Percentiles rank a stretch among this genome's conserved stretches.
Evolutionary conservation across 2,329 filamentous ascomycete species (phyloP).

Genomic region (Diaporthe capsici): DNA sequence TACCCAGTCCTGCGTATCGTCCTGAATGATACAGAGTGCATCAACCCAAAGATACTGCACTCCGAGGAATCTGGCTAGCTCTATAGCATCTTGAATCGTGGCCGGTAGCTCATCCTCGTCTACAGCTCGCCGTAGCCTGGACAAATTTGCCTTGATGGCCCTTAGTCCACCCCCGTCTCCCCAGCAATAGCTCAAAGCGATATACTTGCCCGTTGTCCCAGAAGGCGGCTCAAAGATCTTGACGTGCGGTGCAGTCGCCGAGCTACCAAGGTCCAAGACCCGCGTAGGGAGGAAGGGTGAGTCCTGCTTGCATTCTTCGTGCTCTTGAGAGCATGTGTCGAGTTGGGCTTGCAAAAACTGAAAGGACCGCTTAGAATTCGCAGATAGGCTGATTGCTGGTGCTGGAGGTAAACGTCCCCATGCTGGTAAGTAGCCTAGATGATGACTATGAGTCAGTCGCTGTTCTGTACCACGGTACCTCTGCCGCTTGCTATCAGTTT

Average conservation of each 20-base stretch:
- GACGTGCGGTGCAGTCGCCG: background rate
- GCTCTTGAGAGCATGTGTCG: background rate
- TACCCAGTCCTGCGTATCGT: background rate
- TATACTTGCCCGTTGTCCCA: background rate
- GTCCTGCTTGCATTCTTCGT: background rate
- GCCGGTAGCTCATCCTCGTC: background rate
- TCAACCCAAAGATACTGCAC: background rate
- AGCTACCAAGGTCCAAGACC: background rate
- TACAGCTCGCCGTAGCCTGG: background rate
- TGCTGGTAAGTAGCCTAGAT: background rate
- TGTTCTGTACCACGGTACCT: background rate
- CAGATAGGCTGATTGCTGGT: background rate
- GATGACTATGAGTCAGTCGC: background rate
- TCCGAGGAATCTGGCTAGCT: background rate
- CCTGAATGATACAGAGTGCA: background rate
- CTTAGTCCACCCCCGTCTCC: background rate
- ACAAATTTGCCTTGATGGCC: background rate
- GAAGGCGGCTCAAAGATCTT: background rate
- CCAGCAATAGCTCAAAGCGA: conserved; percentile 1
- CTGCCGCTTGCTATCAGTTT: background rate
- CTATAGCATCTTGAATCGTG: background rate
- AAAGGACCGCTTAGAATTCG: background rate
- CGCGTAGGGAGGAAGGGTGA: background rate
- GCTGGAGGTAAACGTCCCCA: background rate
- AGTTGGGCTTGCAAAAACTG: background rate